phyloP scores from a whole-genome alignment of 805 yeast genomes.

The Jamesozyma gamospora region DNA sequence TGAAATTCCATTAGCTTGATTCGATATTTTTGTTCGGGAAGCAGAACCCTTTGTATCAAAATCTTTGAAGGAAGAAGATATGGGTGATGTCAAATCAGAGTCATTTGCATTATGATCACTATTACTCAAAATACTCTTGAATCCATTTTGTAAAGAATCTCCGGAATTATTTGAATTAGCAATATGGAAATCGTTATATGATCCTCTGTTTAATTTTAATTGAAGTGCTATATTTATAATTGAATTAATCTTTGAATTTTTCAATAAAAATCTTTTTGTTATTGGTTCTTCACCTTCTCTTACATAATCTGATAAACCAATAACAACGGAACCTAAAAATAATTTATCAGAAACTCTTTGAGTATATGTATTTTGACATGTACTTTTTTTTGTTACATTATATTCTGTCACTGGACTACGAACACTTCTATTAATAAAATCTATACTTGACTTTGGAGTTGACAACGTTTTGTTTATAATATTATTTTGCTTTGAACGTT shows the following conservation, averaged over 20 bases:
- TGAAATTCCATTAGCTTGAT: conserved; percentile 12
- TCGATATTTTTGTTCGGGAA: background rate
- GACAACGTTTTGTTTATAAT: background rate
- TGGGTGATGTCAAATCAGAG: background rate
- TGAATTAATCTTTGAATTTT: conserved; percentile 74
- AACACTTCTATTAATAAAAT: background rate
- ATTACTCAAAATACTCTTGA: conserved; percentile 3
- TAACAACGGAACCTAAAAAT: conserved; percentile 52
- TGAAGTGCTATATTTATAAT: conserved; percentile 55
- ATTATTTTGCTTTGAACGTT: background rate
- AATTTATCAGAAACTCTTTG: conserved; percentile 31
- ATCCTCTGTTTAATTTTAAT: conserved; percentile 35
- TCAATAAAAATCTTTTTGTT: conserved; percentile 56
- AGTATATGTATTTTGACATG: conserved; percentile 11
- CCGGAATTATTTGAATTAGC: conserved; percentile 13
- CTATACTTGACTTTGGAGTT: background rate
- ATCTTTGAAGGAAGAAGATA: background rate
- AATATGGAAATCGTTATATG: conserved; percentile 23
- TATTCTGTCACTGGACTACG: background rate
- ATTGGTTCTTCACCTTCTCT: conserved; percentile 38
- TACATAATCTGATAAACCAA: conserved; percentile 67
- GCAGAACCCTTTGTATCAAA: background rate
- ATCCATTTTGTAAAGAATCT: conserved; percentile 16
- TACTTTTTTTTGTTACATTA: background rate
- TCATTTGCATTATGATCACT: background rate